A percentile compares a stretch with the other conserved stretches of the same genome.
phyloP scores from a whole-genome alignment of 345 rosid species.

The Heritiera fomes region DNA sequence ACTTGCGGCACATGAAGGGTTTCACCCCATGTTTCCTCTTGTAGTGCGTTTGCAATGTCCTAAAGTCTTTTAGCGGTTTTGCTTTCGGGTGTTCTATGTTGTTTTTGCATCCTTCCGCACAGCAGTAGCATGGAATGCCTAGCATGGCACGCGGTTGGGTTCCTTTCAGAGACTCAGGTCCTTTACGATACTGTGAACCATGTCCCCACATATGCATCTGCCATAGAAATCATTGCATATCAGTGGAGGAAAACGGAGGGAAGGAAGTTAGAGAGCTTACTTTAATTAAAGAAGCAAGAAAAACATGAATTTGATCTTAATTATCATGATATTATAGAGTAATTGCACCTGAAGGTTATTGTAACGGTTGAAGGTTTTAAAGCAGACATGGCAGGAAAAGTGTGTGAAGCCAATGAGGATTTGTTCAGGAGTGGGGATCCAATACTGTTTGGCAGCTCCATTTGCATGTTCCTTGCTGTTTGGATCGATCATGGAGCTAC shows the following conservation, averaged over 20 bases:
- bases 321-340: not conserved
- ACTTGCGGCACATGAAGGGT: conserved; percentile 67
- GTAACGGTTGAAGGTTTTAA: conserved; percentile 91
- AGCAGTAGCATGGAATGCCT: conserved; percentile 83
- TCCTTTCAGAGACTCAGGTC: conserved; percentile 75
- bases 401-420: conserved; percentile 76
- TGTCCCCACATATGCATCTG: conserved; percentile 99
- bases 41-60: conserved; percentile 85
- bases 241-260: not conserved
- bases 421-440: conserved; percentile 86
- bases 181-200: conserved; percentile 78
- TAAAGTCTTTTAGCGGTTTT: conserved; percentile 78
- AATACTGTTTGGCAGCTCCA: conserved; percentile 43
- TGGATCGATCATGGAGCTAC: conserved; percentile 16
- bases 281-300: not conserved
- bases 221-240: not conserved
- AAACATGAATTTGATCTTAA: not conserved
- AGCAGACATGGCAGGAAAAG: conserved; percentile 83
- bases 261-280: not conserved
- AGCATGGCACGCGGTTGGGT: conserved; percentile 67
- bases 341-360: conserved; percentile 83
- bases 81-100: conserved; percentile 71
- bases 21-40: conserved; percentile 83
- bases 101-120: conserved; percentile 84
- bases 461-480: conserved; percentile 24